Base-by-base conservation (phyloP, 108 stramenopile genomes). In the Fragilariopsis cylindrus region DNA sequence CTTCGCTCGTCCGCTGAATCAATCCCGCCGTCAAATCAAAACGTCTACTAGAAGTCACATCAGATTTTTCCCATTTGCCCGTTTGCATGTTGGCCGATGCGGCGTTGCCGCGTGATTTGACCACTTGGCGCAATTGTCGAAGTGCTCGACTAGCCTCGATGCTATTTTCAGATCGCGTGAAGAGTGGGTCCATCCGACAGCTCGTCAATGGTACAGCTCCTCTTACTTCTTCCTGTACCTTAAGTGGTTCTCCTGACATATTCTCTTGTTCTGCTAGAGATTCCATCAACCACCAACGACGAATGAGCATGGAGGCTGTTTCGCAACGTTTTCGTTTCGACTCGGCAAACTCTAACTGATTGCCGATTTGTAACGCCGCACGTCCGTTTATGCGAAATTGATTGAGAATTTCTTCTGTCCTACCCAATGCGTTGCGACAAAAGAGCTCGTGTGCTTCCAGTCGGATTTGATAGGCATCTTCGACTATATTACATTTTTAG, bases 231-330 rank as follows among this genome's bases (percentile, higher is more conserved):
- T 91, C 89, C 65, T 87, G 49, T 7, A 94, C 90, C 57, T 84
- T 82, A 16, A 94, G 65, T 18, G 55, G 69, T 49, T 90, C 88
- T 21, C 87, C 89, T 41, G 79, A 80, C 48, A 79, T 43, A 18
- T 81, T 88, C 73, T 94, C 93, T 74, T 87, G 83, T 73, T 94
- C 93, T 3, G 93, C 93, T 42, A 91, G 65, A 74, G 78, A 86
- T 71, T 94, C 93, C 93, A 94, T 88, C 74, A 90, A 79, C 90
- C 93, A 91, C 93, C 93, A 94, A 42, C 89, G 83, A 67, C 90
- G 84, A 71, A 94, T 90, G 69, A 94, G 76, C 39, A 87, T 70
- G 5, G 87, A 79, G 2, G 93, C 90, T 13, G 85, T 78, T 77
- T 94, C 90, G 60, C 90, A 94, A 70, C 90, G 90, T 16, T 81